Percentiles rank a stretch among this genome's conserved stretches.
These are phyloP conservation scores for Zymoseptoria tritici DNA, from an alignment of 2,329 filamentous ascomycete species.

Conservation along the genomic window DNA sequence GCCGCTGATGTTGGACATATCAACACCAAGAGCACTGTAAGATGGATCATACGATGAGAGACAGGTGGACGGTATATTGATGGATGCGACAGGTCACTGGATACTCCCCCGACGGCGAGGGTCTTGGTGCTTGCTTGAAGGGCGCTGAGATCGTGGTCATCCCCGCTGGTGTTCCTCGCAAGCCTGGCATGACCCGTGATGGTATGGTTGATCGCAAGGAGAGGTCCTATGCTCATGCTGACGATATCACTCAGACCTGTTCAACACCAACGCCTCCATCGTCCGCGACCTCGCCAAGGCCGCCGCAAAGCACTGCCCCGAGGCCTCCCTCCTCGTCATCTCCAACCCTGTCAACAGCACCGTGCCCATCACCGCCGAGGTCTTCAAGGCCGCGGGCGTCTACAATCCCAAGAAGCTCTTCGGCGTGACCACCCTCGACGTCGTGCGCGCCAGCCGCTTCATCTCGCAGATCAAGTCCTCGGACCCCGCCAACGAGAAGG, in stretches of 20 bases:
- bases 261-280: constrained; percentile 99
- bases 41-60: constrained; percentile 7
- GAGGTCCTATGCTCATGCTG: background rate
- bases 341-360: constrained; percentile 99
- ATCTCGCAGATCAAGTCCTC: constrained; percentile 87
- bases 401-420: constrained; percentile 99
- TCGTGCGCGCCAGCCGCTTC: constrained; percentile 96
- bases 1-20: constrained; percentile 97
- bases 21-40: constrained; percentile 86
- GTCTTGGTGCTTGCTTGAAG: constrained; percentile 71
- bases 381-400: constrained; percentile 90
- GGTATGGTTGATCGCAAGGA: constrained; percentile 36
- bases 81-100: constrained; percentile 60
- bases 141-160: constrained; percentile 92
- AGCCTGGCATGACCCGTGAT: constrained; percentile 99
- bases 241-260: constrained; percentile 60
- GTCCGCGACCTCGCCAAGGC: constrained; percentile 97
- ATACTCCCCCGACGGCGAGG: constrained; percentile 64
- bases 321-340: constrained; percentile 96
- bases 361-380: constrained; percentile 92
- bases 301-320: constrained; percentile 75
- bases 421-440: constrained; percentile 97
- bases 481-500: constrained; percentile 86
- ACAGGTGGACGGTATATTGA: constrained; percentile 4
- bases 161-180: constrained; percentile 95